Evolutionary conservation across 208 protist species (phyloP).

Genomic region (Lotmaria passim): DNA sequence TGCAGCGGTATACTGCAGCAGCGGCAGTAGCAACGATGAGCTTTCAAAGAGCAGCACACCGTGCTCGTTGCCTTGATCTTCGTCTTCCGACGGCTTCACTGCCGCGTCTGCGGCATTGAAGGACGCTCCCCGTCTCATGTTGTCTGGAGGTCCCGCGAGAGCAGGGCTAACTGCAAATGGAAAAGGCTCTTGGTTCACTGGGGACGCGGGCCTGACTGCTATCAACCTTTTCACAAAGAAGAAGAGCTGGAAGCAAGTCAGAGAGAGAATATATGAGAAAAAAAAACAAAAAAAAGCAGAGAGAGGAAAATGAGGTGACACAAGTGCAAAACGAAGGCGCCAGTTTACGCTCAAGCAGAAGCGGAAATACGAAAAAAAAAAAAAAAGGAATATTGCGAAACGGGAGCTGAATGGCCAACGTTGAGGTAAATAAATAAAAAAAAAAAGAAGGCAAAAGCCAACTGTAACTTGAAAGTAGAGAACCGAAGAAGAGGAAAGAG

Average conservation of each 20-base stretch:
- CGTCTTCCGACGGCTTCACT: not conserved
- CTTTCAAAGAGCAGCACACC: not conserved
- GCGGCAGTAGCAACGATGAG: not conserved
- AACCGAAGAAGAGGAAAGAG: not conserved
- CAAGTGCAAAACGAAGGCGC: no score
- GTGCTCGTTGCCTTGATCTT: not conserved
- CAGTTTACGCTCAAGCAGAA: not conserved
- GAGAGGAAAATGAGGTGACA: no score
- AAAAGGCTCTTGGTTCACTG: no score
- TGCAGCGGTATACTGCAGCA: not conserved
- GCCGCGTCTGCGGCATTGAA: not conserved
- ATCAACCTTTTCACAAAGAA: no score
- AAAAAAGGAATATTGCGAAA: no score
- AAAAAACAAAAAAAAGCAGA: not conserved
- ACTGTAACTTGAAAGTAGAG: no score
- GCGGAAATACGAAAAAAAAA: not conserved
- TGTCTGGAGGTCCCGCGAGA: no score
- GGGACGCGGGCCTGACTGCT: no score
- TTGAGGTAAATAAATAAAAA: no score
- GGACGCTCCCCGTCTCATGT: not conserved
- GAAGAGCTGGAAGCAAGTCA: not conserved
- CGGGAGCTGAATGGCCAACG: no score
- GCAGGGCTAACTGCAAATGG: no score
- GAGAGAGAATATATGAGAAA: not conserved
- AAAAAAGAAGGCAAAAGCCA: no score